Evolutionary conservation across 176 grass and related monocot genomes (phyloP).

Genomic region (Alopecurus myosuroides): DNA sequence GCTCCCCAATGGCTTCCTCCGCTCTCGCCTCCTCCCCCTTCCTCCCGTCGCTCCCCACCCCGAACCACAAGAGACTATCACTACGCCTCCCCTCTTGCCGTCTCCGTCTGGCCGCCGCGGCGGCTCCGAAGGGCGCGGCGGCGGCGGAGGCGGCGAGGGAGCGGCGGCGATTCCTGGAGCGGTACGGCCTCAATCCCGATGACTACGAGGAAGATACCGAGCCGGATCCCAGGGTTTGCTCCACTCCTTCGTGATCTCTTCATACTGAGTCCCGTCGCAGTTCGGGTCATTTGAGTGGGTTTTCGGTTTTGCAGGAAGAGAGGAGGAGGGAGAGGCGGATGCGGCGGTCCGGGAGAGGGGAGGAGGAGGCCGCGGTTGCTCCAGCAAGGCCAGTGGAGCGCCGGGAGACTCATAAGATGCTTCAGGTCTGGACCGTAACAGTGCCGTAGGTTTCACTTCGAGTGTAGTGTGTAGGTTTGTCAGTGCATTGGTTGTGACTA

Average conservation of each 20-base stretch:
- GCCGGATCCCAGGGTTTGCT: conserved; percentile 33
- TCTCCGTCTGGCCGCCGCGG: neutral
- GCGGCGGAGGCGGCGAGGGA: conserved; percentile 30
- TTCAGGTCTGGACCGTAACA: conserved; percentile 49
- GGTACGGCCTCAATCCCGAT: conserved; percentile 61
- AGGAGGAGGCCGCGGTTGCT: neutral
- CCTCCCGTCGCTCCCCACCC: conserved; percentile 18
- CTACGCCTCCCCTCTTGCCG: neutral
- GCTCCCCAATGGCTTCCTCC: conserved; percentile 43
- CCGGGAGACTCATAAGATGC: conserved; percentile 82
- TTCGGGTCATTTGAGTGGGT: neutral
- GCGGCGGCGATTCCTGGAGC: conserved; percentile 48
- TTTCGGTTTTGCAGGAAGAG: conserved; percentile 15
- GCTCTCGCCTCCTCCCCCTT: conserved; percentile 12
- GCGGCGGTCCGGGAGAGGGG: conserved; percentile 21
- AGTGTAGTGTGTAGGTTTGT: neutral
- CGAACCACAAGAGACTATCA: neutral
- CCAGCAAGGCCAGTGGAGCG: conserved; percentile 17
- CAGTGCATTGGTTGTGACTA: neutral
- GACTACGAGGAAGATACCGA: conserved; percentile 38
- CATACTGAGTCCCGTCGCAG: neutral
- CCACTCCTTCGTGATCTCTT: neutral
- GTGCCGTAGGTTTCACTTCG: neutral
- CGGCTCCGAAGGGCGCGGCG: conserved; percentile 21
- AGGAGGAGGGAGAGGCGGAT: conserved; percentile 25